Percentiles rank a stretch among this genome's conserved stretches.
Conservation (phyloP, 257 asterid genomes). For the Dorcoceras hygrometricum region DNA sequence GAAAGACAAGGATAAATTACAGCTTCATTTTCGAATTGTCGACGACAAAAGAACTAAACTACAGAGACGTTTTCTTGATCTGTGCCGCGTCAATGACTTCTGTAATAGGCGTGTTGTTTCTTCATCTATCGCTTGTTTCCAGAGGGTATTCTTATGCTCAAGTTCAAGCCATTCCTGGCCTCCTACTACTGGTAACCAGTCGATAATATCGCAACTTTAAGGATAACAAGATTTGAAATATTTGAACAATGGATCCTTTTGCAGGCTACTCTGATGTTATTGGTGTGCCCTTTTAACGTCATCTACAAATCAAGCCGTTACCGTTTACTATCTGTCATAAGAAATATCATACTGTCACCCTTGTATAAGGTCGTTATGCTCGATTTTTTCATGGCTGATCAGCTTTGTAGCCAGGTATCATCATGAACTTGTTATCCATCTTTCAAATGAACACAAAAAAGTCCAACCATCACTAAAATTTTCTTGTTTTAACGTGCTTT, state of each 20-base stretch:
- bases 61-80: conserved; percentile 73
- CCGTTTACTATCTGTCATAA: conserved; percentile 56
- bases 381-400: conserved; percentile 97
- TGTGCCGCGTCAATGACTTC: conserved; percentile 70
- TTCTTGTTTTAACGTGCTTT: neutral
- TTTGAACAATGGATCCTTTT: neutral
- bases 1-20: conserved; percentile 72
- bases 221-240: no score
- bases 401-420: conserved; percentile 88
- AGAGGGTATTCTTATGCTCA: conserved; percentile 64
- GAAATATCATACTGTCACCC: conserved; percentile 80
- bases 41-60: conserved; percentile 64
- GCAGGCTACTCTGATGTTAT: conserved; percentile 47
- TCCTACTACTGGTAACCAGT: conserved; percentile 60
- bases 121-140: conserved; percentile 66
- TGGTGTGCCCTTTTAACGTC: conserved; percentile 75
- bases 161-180: conserved; percentile 73
- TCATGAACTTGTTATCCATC: neutral
- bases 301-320: conserved; percentile 83
- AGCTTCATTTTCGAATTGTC: conserved; percentile 80
- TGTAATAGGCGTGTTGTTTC: conserved; percentile 61
- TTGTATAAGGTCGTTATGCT: conserved; percentile 88
- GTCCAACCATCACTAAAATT: neutral
- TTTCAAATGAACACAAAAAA: neutral
- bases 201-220: neutral